Evolutionary conservation across 139 green algal species (phyloP).

Genomic region (Pycnococcus provasolii): DNA sequence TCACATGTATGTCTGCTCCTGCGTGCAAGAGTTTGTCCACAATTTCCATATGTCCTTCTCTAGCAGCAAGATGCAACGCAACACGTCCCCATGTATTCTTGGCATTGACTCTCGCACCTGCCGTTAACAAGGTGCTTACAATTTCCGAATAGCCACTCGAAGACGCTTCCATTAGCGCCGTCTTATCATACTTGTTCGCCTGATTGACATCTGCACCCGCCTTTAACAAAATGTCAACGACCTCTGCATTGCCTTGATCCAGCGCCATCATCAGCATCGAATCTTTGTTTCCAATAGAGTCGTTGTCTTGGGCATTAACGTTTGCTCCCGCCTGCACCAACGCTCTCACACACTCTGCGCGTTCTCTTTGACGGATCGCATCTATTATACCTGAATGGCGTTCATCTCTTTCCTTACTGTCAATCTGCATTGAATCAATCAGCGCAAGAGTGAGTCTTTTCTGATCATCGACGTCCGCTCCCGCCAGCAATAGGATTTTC

Average conservation of each 20-base stretch:
- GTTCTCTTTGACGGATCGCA: too few species aligned
- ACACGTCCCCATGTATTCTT: too few species aligned
- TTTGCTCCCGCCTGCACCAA: too few species aligned
- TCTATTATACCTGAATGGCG: too few species aligned
- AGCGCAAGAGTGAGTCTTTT: too few species aligned
- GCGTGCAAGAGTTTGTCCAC: neutral
- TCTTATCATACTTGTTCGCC: neutral
- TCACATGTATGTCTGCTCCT: slow-evolving; percentile 1
- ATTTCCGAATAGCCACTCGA: neutral
- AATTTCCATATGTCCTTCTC: neutral
- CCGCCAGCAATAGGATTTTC: neutral
- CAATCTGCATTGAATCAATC: too few species aligned
- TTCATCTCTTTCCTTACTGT: too few species aligned
- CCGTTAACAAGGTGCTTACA: neutral
- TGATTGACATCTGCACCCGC: slow-evolving; percentile 6
- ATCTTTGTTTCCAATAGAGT: too few species aligned
- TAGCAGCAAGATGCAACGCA: too few species aligned
- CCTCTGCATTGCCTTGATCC: neutral
- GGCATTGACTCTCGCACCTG: neutral
- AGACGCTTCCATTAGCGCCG: neutral
- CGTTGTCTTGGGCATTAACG: neutral
- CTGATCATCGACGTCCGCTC: neutral
- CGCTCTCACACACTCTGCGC: too few species aligned
- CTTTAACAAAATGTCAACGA: neutral
- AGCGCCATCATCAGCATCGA: neutral